A percentile compares a stretch with the other conserved stretches of the same genome.
phyloP scores from a whole-genome alignment of 1,284 basidiomycete species.

The Earliella scabrosa region DNA sequence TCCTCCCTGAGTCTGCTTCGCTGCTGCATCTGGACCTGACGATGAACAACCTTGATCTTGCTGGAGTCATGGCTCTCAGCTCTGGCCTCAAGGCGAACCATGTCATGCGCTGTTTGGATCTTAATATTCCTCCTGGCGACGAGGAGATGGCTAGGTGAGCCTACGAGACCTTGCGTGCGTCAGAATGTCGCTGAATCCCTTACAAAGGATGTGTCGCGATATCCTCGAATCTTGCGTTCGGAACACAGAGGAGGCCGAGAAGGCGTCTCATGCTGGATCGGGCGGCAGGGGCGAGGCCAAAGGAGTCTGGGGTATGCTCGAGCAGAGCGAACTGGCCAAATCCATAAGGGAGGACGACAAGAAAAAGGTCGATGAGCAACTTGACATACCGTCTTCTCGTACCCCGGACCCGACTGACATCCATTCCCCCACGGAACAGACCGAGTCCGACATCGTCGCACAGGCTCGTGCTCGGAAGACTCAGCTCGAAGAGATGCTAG shows the following conservation, averaged over 20 bases:
- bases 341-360: constrained; percentile 64
- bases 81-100: constrained; percentile 85
- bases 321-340: constrained; percentile 78
- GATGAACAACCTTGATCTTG: constrained; percentile 81
- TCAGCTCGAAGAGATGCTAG: constrained; percentile 52
- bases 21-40: constrained; percentile 91
- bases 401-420: constrained; percentile 29
- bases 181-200: constrained; percentile 21
- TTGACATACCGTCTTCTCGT: constrained; percentile 26
- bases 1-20: constrained; percentile 88
- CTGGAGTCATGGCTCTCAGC: constrained; percentile 91
- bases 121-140: constrained; percentile 90
- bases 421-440: constrained; percentile 40
- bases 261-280: constrained; percentile 38
- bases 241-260: constrained; percentile 86
- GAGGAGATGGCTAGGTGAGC: constrained; percentile 83
- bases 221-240: constrained; percentile 85
- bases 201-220: constrained; percentile 79
- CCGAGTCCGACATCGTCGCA: constrained; percentile 55
- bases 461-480: constrained; percentile 55
- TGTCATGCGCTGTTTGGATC: constrained; percentile 89
- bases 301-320: constrained; percentile 80
- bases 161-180: constrained; percentile 41
- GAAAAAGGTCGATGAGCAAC: constrained; percentile 54
- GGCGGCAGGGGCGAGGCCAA: constrained; percentile 53